Conservation (phyloP, 345 rosid species). For the Citrus trifoliata region DNA sequence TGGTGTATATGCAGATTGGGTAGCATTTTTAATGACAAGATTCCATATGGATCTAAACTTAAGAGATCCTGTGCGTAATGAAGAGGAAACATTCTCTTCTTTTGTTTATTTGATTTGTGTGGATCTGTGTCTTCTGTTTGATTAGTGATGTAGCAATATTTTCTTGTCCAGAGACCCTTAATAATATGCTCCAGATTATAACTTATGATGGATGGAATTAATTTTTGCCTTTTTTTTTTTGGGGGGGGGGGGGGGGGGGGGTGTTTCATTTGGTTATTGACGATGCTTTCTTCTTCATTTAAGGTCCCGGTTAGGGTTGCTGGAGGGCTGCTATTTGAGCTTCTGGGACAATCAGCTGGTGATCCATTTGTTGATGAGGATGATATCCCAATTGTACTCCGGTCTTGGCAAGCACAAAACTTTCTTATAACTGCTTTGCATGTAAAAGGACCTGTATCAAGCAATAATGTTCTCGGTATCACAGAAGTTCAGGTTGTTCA, state of each 20-base stretch:
- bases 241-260: background rate
- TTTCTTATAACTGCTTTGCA: slow-evolving; percentile 82
- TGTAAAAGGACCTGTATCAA: slow-evolving; percentile 60
- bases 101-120: background rate
- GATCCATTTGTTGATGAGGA: slow-evolving; percentile 89
- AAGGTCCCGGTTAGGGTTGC: slow-evolving; percentile 97
- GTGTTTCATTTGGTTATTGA: slow-evolving; percentile 1
- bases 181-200: background rate
- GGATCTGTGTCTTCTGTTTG: background rate
- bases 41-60: background rate
- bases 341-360: slow-evolving; percentile 94
- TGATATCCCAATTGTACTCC: slow-evolving; percentile 85
- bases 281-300: slow-evolving; percentile 11
- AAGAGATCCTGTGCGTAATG: background rate
- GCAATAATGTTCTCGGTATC: slow-evolving; percentile 66
- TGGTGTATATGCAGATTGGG: background rate
- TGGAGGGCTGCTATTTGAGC: slow-evolving; percentile 96
- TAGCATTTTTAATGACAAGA: background rate
- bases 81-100: background rate
- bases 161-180: background rate
- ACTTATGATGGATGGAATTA: background rate
- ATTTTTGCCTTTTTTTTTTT: background rate
- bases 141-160: background rate
- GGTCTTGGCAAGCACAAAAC: slow-evolving; percentile 98
- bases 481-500: slow-evolving; percentile 87